These are phyloP conservation scores for Venturia aucupariae DNA, from an alignment of 2,329 filamentous ascomycete species.

Conservation along the genomic window DNA sequence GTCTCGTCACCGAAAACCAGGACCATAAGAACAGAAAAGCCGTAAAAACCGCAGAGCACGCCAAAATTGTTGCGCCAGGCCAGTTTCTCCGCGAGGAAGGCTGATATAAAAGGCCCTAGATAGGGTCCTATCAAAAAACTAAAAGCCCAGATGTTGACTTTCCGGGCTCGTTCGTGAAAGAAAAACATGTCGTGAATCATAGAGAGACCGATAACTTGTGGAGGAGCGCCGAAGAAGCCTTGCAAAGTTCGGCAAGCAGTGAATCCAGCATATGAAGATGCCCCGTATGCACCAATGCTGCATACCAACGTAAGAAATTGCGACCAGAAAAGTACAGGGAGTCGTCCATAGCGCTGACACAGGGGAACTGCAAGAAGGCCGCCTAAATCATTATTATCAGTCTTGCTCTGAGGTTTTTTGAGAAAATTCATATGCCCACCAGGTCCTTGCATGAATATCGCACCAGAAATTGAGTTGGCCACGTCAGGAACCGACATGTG, in stretches of 20 bases:
- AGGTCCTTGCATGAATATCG: conserved; percentile 18
- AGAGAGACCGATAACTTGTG: conserved; percentile 22
- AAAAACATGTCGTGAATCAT: conserved; percentile 31
- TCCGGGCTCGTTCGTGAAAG: conserved; percentile 29
- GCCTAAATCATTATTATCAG: conserved; percentile 17
- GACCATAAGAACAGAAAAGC: conserved; percentile 19
- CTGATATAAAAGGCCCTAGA: conserved; percentile 24
- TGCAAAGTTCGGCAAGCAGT: conserved; percentile 23
- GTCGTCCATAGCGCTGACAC: conserved; percentile 19
- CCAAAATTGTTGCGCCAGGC: conserved; percentile 21
- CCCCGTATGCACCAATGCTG: conserved; percentile 18
- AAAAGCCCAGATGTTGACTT: conserved; percentile 26
- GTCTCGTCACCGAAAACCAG: conserved; percentile 28
- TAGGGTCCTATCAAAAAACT: conserved; percentile 21
- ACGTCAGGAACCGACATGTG: conserved; percentile 16
- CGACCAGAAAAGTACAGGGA: conserved; percentile 25
- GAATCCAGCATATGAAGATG: conserved; percentile 19
- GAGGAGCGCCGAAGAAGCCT: conserved; percentile 22
- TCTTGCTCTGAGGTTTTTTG: not conserved
- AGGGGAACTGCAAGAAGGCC: conserved; percentile 22
- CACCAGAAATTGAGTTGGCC: conserved; percentile 17
- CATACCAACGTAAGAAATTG: conserved; percentile 18
- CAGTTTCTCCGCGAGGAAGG: conserved; percentile 20
- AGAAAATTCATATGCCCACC: not conserved
- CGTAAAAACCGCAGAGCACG: conserved; percentile 17